These are phyloP conservation scores for Mycena vitilis DNA, from an alignment of 768 basidiomycete genomes.

Conservation along the genomic window DNA sequence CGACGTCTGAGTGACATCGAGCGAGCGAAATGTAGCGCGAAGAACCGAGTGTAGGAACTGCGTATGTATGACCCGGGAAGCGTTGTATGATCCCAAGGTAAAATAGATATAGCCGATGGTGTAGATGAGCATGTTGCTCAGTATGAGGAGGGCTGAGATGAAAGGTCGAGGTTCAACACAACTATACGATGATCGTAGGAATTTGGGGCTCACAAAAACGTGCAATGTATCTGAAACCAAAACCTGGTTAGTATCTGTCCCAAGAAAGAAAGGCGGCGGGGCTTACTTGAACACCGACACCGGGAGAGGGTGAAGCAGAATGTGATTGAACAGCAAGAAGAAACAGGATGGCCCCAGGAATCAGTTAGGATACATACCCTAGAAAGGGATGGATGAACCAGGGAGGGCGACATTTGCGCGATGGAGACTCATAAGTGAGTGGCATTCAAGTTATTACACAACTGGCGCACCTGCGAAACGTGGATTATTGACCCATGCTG, in stretches of 20 bases:
- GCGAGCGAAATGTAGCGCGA: slow-evolving; percentile 67
- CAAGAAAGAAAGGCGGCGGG: slow-evolving; percentile 22
- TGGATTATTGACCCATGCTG: too few species aligned
- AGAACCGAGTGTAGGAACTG: slow-evolving; percentile 65
- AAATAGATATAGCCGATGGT: slow-evolving; percentile 50
- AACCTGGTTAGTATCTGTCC: background rate
- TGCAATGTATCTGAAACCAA: slow-evolving; percentile 10
- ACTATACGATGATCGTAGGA: background rate
- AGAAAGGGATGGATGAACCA: too few species aligned
- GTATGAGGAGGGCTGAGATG: slow-evolving; percentile 45
- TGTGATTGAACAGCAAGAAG: too few species aligned
- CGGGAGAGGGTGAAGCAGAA: too few species aligned
- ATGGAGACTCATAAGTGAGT: too few species aligned
- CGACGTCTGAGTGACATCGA: slow-evolving; percentile 57
- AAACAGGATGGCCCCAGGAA: too few species aligned
- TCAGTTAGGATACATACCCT: too few species aligned
- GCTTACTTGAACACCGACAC: slow-evolving; percentile 53
- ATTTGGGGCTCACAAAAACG: slow-evolving; percentile 12
- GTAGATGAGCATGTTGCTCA: slow-evolving; percentile 46
- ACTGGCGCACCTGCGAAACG: too few species aligned
- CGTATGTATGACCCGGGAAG: slow-evolving; percentile 65
- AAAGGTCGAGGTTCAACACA: background rate
- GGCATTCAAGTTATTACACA: too few species aligned
- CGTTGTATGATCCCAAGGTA: slow-evolving; percentile 62
- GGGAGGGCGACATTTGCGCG: too few species aligned